Evolutionary conservation across 208 protist genomes (phyloP), one percentile per base, ranked within the genome.

Genomic region (Trichomonas gallinae): DNA sequence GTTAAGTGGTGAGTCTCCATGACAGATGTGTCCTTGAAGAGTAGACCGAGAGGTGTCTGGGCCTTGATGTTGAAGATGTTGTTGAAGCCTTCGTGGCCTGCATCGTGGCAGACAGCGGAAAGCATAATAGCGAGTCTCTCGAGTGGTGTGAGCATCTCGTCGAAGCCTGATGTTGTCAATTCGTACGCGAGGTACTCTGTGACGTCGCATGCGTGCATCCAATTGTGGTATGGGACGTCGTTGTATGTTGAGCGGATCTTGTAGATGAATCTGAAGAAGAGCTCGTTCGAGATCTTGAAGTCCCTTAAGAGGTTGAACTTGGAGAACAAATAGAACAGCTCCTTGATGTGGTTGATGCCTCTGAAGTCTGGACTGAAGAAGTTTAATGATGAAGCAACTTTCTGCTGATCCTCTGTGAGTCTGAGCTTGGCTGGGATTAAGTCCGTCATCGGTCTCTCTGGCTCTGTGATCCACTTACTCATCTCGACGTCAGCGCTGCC

Each of bases 31-130:
- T 98, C 97, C 88, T 98, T 98, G 97, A 98, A 98, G 36, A 46
- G 72, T 0, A 98, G 98, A 49, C 98, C 98, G 44, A 99, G 97
- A 96, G 98, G 98, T 13, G 98, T 97, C 96, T 98, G 97, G 11
- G 98, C 98, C 96, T 98, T 98, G n/a, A 98, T 97, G 97, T 99
- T 98, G 97, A 99, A 99, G 97, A 98, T 98, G 97, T 99, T 99
- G 97, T 99, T 99, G 44, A 99, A 96, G 42, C 99, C 99, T 2
- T 99, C 99, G 97, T 99, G 99, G 96, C 99, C 98, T 97, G 98
- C 98, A 98, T 99, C 99, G 97, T 99, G 99, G 87, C 99, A 98
- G 34, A 98, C 97, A n/a, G 98, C 98, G n/a, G 98, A 97, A 36
- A 99, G 97, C 15, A 99, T 13, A 11, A 97, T 96, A 4, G 98